Base-by-base conservation (phyloP, 139 green algal genomes). In the Limnomonas spitsbergensis region DNA sequence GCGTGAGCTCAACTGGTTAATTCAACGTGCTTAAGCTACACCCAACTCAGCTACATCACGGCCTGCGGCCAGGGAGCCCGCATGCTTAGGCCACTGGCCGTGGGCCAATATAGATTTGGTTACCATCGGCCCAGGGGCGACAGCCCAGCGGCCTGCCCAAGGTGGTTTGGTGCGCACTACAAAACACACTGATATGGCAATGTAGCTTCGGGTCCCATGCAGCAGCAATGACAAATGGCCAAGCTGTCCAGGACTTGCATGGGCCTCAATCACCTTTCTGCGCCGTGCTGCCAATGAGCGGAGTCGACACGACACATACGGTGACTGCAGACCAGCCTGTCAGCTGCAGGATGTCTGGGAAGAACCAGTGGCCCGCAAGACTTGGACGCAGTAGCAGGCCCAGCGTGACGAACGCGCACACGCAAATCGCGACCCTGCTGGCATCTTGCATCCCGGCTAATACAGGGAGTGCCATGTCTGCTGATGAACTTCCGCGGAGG, bases 191-290 rank as follows among this genome's bases (percentile, higher is more conserved):
- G 14, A 29, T 61, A 61, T 61, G 20, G 14, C 20, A 20, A 61
- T 61, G 47, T 61, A n/a, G n/a, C n/a, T n/a, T n/a, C n/a, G n/a
- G n/a, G n/a, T n/a, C n/a, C n/a, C n/a, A n/a, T n/a, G n/a, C n/a
- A n/a, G n/a, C n/a, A n/a, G n/a, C n/a, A n/a, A n/a, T n/a, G n/a
- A n/a, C n/a, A n/a, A n/a, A n/a, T n/a, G n/a, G n/a, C n/a, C n/a
- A n/a, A n/a, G n/a, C n/a, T n/a, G n/a, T n/a, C n/a, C n/a, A n/a
- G n/a, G n/a, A n/a, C n/a, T n/a, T n/a, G n/a, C n/a, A n/a, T n/a
- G n/a, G n/a, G n/a, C n/a, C n/a, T n/a, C n/a, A n/a, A n/a, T 61
- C 20, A 61, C 47, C 47, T 61, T 61, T 61, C 20, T 61, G 47
- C 14, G 47, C 47, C 14, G 47, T 61, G 14, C 14, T 20, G 14